phyloP scores from a whole-genome alignment of 2,329 filamentous ascomycete genomes.

The Penicillium janthinellum region DNA sequence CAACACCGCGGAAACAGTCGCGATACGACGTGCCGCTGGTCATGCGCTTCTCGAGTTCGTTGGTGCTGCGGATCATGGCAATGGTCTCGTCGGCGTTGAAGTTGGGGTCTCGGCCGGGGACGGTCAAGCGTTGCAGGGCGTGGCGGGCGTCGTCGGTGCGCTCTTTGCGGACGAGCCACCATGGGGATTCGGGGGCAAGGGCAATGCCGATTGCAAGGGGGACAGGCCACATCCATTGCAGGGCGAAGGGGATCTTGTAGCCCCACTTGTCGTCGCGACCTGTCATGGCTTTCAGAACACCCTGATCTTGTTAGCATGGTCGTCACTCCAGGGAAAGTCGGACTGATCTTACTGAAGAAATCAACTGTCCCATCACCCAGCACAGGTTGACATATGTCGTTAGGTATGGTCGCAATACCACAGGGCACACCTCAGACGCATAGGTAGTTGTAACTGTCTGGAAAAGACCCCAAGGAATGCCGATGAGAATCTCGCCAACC shows the following conservation, averaged over 20 bases:
- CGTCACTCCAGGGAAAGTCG: no score
- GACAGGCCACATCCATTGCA: constrained; percentile 54
- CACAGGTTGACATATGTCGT: constrained; percentile 35
- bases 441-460: constrained; percentile 10
- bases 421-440: constrained; percentile 15
- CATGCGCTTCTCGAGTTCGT: constrained; percentile 8
- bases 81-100: constrained; percentile 60
- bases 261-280: constrained; percentile 48
- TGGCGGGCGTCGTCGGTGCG: constrained; percentile 46
- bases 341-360: constrained; percentile 42
- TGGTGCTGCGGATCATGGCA: constrained; percentile 14
- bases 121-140: constrained; percentile 45
- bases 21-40: constrained; percentile 5
- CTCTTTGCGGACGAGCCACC: constrained; percentile 48
- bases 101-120: constrained; percentile 55
- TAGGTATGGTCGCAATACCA: constrained; percentile 11
- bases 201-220: constrained; percentile 48
- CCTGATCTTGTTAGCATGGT: neutral
- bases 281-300: constrained; percentile 10
- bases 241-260: constrained; percentile 52
- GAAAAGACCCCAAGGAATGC: constrained; percentile 15
- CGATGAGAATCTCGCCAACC: constrained; percentile 7
- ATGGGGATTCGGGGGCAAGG: constrained; percentile 33
- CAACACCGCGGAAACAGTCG: constrained; percentile 10
- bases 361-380: constrained; percentile 46